phyloP scores from a whole-genome alignment of 257 asterid genomes.

The Agastache rugosa region DNA sequence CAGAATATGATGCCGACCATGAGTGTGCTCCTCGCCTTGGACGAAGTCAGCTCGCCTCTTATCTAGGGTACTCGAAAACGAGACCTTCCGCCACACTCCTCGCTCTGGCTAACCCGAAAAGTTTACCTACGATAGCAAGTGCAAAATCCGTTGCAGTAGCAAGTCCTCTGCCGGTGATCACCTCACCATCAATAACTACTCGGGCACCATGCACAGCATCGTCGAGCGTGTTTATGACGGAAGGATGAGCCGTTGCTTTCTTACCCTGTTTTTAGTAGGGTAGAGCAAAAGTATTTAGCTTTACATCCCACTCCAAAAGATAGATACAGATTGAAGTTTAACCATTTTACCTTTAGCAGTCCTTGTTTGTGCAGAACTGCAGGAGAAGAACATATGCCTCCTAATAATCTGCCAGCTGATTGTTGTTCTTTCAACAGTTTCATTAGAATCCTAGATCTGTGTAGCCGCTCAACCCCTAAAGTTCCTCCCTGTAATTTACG shows the following conservation, averaged over 20 bases:
- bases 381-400: slow-evolving; percentile 74
- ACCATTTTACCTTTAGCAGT: slow-evolving; percentile 61
- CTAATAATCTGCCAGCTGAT: slow-evolving; percentile 62
- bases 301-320: not conserved
- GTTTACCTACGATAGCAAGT: slow-evolving; percentile 76
- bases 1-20: not conserved
- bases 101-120: slow-evolving; percentile 83
- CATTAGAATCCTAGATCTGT: slow-evolving; percentile 72
- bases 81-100: slow-evolving; percentile 97
- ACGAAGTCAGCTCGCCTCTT: slow-evolving; percentile 27
- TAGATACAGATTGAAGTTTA: not conserved
- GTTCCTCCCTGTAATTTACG: slow-evolving; percentile 65
- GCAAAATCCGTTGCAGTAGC: slow-evolving; percentile 67
- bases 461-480: slow-evolving; percentile 58
- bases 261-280: slow-evolving; percentile 69
- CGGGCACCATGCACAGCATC: slow-evolving; percentile 51
- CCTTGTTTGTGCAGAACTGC: slow-evolving; percentile 71
- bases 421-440: slow-evolving; percentile 81
- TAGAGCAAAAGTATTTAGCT: slow-evolving; percentile 25
- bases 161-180: slow-evolving; percentile 82
- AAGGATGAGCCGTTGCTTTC: slow-evolving; percentile 66
- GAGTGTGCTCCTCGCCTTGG: not conserved
- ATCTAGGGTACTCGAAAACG: slow-evolving; percentile 65
- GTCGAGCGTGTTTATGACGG: slow-evolving; percentile 46
- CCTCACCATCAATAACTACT: slow-evolving; percentile 77